Evolutionary conservation across 108 stramenopile genomes (phyloP), one percentile per base, ranked within the genome.

Genomic region (Stephanodiscus minutulus): DNA sequence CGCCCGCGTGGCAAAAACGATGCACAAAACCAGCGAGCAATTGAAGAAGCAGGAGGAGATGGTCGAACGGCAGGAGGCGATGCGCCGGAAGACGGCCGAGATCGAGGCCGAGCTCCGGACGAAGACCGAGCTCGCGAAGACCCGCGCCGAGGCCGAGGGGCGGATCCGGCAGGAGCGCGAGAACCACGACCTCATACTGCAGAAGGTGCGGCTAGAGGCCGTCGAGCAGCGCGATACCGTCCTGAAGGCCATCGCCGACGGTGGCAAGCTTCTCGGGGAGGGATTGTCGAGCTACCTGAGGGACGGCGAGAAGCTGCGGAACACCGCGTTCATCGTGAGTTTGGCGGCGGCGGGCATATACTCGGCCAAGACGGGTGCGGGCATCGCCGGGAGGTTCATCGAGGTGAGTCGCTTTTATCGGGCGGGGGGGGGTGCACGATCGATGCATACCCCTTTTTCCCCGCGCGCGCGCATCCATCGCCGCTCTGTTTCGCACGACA

Each of bases 41-140:
- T 84, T 96, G 46, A 91, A 92, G 76, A 97, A 97, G 72, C 95
- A 96, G 72, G 97, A 98, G 79, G 98, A 97, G 88, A 91, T 92
- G 85, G 90, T 96, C 13, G 87, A 84, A 70, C 91, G 96, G 66
- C 96, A 96, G 72, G 98, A 98, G 82, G 95, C 87, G 41, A 93
- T 98, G 87, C 91, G 96, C 71, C 89, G 98, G 50, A 94, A 96
- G 78, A 98, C 98, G 13, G 90, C 95, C n/a, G 95, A 97, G 79
- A 92, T 96, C 66, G 98, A 98, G 83, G 98, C 98, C 0, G 94
- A 95, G 35, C 77, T 93, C 7, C 82, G 88, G n/a, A 93, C 90
- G 8, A 90, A 88, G 68, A 94, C 91, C 9, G 97, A 96, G 74
- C 70, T 96, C 20, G 94, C 90, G 68, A 93, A 91, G 70, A 93